These are phyloP conservation scores for Malassezia yamatoensis DNA, from an alignment of 1,284 basidiomycete species.

Conservation along the genomic window DNA sequence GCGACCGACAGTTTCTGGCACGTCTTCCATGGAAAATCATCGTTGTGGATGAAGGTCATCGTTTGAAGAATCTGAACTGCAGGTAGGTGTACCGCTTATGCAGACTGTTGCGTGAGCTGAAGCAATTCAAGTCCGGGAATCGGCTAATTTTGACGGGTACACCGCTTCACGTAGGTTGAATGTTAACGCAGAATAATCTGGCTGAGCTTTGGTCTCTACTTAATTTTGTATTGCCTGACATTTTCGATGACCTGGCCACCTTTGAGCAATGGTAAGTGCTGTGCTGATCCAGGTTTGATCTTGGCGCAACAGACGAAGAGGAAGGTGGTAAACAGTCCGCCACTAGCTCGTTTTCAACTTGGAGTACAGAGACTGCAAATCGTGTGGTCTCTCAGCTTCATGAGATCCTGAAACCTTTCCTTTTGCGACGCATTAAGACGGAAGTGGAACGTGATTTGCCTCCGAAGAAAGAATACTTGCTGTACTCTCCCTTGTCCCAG, in stretches of 20 bases:
- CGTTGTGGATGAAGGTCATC: constrained; percentile 89
- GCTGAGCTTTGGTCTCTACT: constrained; percentile 86
- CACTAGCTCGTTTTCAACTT: constrained; percentile 39
- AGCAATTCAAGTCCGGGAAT: constrained; percentile 72
- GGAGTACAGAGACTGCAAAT: constrained; percentile 54
- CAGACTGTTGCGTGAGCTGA: constrained; percentile 72
- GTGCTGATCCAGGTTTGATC: constrained; percentile 7
- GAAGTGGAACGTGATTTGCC: constrained; percentile 41
- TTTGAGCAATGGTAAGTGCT: constrained; percentile 68
- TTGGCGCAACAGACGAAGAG: constrained; percentile 2
- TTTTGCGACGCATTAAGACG: constrained; percentile 37
- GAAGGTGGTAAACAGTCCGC: background rate
- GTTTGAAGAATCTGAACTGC: constrained; percentile 84
- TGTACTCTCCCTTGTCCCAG: constrained; percentile 77
- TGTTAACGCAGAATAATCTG: constrained; percentile 68
- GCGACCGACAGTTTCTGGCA: constrained; percentile 32
- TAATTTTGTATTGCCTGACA: constrained; percentile 59
- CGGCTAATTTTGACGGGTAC: constrained; percentile 88
- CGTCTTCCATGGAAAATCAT: constrained; percentile 60
- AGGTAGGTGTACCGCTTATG: constrained; percentile 46
- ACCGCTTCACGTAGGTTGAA: constrained; percentile 58
- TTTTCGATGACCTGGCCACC: constrained; percentile 77
- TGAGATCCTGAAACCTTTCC: constrained; percentile 43
- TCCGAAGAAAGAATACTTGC: constrained; percentile 55
- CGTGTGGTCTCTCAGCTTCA: constrained; percentile 48